Evolutionary conservation across 352 stramenopile species (phyloP).

Genomic region (Plasmopara viticola): DNA sequence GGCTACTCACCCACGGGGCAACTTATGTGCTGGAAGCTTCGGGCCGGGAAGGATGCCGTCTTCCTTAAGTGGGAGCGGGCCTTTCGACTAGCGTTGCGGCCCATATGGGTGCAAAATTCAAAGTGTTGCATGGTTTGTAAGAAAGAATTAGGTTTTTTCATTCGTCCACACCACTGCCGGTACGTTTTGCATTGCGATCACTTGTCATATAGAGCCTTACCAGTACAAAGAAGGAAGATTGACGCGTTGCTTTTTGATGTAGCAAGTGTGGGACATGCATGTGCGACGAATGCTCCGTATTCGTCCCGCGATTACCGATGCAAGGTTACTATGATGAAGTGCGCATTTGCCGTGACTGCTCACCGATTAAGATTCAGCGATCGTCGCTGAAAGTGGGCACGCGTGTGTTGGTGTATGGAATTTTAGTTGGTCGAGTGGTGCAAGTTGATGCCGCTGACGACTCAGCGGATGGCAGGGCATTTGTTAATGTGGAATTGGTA

Average conservation of each 20-base stretch:
- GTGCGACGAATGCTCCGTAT: constrained; percentile 79
- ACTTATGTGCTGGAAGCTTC: constrained; percentile 76
- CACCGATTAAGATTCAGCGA: constrained; percentile 60
- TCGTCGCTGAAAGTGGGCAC: constrained; percentile 60
- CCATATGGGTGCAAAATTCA: constrained; percentile 79
- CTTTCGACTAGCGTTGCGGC: constrained; percentile 64
- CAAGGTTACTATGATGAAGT: constrained; percentile 80
- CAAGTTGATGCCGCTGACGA: constrained; percentile 58
- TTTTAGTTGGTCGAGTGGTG: constrained; percentile 51
- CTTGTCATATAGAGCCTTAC: neutral
- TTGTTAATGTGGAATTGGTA: constrained; percentile 54
- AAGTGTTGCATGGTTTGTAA: constrained; percentile 70
- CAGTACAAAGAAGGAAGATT: no score
- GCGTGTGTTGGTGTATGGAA: constrained; percentile 73
- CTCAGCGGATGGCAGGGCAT: constrained; percentile 44
- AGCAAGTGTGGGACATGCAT: constrained; percentile 82
- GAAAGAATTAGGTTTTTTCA: constrained; percentile 64
- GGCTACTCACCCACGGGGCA: constrained; percentile 71
- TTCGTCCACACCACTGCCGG: constrained; percentile 75
- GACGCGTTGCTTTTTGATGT: neutral
- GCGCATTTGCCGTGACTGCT: constrained; percentile 79
- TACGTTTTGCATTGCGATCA: constrained; percentile 11
- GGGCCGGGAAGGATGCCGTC: constrained; percentile 57
- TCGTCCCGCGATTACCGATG: constrained; percentile 67
- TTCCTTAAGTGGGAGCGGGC: constrained; percentile 80